These are phyloP conservation scores for Hirsutella minnesotensis DNA, from an alignment of 2,329 filamentous ascomycete species.

Conservation along the genomic window DNA sequence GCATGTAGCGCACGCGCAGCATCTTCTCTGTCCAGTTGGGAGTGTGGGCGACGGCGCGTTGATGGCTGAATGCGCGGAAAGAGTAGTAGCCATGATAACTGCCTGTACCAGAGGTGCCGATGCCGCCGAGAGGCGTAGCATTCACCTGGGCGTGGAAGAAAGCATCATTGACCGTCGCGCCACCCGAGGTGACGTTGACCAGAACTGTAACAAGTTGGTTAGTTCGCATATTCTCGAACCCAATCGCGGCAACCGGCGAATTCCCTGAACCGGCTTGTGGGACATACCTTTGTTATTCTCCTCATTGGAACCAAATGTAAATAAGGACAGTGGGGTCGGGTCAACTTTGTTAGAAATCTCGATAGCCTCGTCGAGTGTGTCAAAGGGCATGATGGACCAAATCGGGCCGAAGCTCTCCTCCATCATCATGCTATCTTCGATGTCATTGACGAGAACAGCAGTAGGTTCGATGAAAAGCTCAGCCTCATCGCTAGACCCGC, in stretches of 20 bases:
- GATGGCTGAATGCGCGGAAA: constrained; percentile 29
- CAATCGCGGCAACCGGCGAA: neutral
- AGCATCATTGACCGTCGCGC: constrained; percentile 38
- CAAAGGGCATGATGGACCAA: constrained; percentile 68
- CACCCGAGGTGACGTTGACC: constrained; percentile 30
- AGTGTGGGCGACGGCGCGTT: constrained; percentile 22
- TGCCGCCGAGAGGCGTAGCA: constrained; percentile 34
- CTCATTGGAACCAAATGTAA: constrained; percentile 69
- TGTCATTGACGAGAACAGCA: constrained; percentile 65
- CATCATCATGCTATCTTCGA: constrained; percentile 60
- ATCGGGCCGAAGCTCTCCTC: constrained; percentile 93
- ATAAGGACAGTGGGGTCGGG: constrained; percentile 72
- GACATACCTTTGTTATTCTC: constrained; percentile 70
- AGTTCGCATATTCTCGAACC: constrained; percentile 13
- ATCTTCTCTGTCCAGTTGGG: constrained; percentile 31
- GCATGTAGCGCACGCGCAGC: constrained; percentile 57
- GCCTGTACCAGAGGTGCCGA: constrained; percentile 35
- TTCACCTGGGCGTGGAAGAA: constrained; percentile 29
- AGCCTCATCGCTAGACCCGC: constrained; percentile 69
- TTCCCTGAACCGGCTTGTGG: no score
- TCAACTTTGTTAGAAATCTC: constrained; percentile 68
- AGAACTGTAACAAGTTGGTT: constrained; percentile 18
- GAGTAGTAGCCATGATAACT: constrained; percentile 36
- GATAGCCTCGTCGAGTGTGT: constrained; percentile 77
- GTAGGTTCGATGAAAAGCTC: constrained; percentile 85